Evolutionary conservation across 371 early-diverging fungal species (phyloP).

Genomic region (Lichtheimia corymbifera): DNA sequence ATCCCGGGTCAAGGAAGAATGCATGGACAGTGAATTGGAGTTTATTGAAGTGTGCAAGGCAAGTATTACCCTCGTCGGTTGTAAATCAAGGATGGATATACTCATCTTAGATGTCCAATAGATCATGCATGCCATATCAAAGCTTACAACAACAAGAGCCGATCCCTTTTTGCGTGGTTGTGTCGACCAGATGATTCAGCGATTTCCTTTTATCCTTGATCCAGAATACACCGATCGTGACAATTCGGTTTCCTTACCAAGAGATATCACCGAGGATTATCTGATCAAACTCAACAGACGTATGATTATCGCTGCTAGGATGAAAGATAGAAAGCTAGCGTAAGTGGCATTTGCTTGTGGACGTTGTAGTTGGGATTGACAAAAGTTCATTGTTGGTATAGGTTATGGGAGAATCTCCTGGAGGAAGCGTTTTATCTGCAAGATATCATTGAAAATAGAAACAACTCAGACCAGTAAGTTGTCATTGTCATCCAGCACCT

Average conservation of each 20-base stretch:
- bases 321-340: constrained; percentile 68
- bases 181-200: constrained; percentile 54
- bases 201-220: constrained; percentile 51
- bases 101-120: constrained; percentile 3
- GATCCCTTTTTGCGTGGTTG: constrained; percentile 50
- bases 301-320: constrained; percentile 63
- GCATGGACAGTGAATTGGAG: constrained; percentile 74
- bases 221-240: constrained; percentile 30
- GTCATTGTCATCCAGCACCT: too few relatives aligned
- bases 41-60: constrained; percentile 70
- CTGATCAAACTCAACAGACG: constrained; percentile 49
- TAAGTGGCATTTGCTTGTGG: constrained; percentile 30
- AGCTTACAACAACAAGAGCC: constrained; percentile 15
- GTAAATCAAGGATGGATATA: neutral
- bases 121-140: constrained; percentile 39
- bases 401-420: constrained; percentile 67
- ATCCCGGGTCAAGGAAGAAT: constrained; percentile 72
- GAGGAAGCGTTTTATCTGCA: constrained; percentile 71
- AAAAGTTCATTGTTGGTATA: constrained; percentile 15
- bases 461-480: constrained; percentile 57
- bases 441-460: constrained; percentile 69
- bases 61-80: neutral
- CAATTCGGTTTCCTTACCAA: constrained; percentile 37
- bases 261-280: constrained; percentile 57
- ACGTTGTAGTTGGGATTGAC: too few relatives aligned